A percentile compares a stretch with the other conserved stretches of the same genome.
Conservation (phyloP, 768 basidiomycete species). For the Termitomyces sp. region DNA sequence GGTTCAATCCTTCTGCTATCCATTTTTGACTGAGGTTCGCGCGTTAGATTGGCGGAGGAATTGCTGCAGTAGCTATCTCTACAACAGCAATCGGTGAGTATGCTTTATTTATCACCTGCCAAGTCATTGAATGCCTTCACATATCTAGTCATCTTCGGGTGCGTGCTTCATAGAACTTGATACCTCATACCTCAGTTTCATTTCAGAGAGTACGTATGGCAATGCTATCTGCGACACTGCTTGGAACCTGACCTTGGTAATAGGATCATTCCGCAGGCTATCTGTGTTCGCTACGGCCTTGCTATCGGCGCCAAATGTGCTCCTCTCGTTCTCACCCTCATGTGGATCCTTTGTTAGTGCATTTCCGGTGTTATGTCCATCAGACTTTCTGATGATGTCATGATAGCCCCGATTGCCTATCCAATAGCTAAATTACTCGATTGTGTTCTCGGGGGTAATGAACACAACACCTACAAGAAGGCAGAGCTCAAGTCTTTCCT, state of each 20-base stretch:
- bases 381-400: conserved; percentile 29
- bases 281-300: conserved; percentile 77
- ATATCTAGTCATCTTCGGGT: conserved; percentile 78
- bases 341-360: conserved; percentile 51
- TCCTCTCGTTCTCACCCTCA: conserved; percentile 65
- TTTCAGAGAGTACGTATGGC: conserved; percentile 57
- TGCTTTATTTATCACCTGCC: background rate
- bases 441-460: conserved; percentile 67
- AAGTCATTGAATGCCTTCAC: background rate
- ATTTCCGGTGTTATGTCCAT: background rate
- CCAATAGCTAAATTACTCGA: conserved; percentile 83
- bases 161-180: conserved; percentile 17
- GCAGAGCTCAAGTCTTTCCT: conserved; percentile 76
- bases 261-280: conserved; percentile 63
- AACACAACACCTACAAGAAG: conserved; percentile 75
- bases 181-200: conserved; percentile 18
- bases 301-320: conserved; percentile 74
- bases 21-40: background rate
- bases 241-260: background rate
- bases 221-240: background rate
- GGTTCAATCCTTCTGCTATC: conserved; percentile 14
- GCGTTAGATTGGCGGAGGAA: conserved; percentile 50
- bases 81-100: conserved; percentile 63
- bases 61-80: conserved; percentile 74
- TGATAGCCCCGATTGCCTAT: conserved; percentile 69